Evolutionary conservation across 352 stramenopile species (phyloP), one percentile per base, ranked within the genome.

Genomic region (Globisporangium orthogonon): DNA sequence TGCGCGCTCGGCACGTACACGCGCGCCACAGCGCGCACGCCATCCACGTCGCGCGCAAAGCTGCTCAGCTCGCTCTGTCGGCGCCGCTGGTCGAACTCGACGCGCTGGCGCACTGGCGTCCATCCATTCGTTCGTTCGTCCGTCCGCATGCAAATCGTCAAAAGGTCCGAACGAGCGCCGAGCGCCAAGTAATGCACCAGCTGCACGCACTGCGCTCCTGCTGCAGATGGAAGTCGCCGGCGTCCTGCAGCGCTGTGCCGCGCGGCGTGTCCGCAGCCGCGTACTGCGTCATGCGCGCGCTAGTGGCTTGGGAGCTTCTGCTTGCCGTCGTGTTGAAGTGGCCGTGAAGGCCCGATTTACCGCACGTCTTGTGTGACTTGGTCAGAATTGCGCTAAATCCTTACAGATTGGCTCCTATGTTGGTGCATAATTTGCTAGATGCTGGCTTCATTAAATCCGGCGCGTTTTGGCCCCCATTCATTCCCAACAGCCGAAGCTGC

Each of bases 1-100:
- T 76, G 68, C 0, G 83, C 54, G 39, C 72, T 80, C 23, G 76
- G 76, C 17, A 72, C 63, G 59, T 87, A 87, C 46, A 73, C 63
- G 14, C 62, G 66, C 5, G 61, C 72, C 9, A 79, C 50, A 0
- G 73, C 78, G 7, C 62, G 60, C 9, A 52, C 35, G 35, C 57
- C 55, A 23, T 70, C 66, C 39, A 43, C 62, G 3, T 62, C 59
- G 5, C 50, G 51, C 5, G 68, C 56, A 1, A 50, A 59, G 47
- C 58, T 65, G 50, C 62, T 65, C 31, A 51, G 53, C 62, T 60
- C 66, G 37, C 69, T 76, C 28, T 65, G 50, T 33, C 54, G 41
- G n/a, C 47, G 33, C 13, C 49, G 49, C 33, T 58, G 54, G 3
- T 52, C 60, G 49, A 74, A 64, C 52, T 72, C 56, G 1, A 58